A percentile compares a stretch with the other conserved stretches of the same genome.
phyloP scores from a whole-genome alignment of 768 basidiomycete species.

The Russula sp. region DNA sequence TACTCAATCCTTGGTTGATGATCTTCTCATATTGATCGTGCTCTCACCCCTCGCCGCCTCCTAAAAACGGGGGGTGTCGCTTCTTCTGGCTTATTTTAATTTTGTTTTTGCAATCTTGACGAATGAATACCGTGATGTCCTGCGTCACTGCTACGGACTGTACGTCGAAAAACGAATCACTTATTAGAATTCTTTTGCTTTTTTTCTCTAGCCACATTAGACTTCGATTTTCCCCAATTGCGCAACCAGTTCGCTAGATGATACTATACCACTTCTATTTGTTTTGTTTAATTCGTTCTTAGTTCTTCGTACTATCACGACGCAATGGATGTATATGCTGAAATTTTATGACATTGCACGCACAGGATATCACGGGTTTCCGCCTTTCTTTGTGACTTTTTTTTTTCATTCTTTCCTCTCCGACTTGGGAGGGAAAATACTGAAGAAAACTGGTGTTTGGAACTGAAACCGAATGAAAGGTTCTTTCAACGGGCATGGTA shows the following conservation, averaged over 20 bases:
- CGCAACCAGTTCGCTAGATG: background rate
- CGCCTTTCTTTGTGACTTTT: too few species aligned
- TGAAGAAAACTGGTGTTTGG: too few species aligned
- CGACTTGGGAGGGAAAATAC: too few species aligned
- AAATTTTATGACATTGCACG: too few species aligned
- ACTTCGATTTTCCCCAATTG: background rate
- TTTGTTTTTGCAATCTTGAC: background rate
- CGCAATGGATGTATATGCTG: too few species aligned
- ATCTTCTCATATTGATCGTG: conserved; percentile 59
- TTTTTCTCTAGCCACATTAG: background rate
- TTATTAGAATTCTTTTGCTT: background rate
- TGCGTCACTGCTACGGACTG: background rate
- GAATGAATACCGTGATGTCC: background rate
- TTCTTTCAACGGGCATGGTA: too few species aligned
- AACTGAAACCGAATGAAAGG: too few species aligned
- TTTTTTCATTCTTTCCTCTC: too few species aligned
- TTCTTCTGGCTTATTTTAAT: background rate
- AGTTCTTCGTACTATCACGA: too few species aligned
- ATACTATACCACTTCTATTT: background rate
- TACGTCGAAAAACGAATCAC: background rate
- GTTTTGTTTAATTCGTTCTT: background rate
- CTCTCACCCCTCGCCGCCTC: too few species aligned
- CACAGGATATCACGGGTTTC: too few species aligned
- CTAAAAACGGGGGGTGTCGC: background rate
- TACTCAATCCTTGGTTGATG: conserved; percentile 87